Base-by-base conservation (phyloP, 768 basidiomycete species). In the Pisolithus orientalis region DNA sequence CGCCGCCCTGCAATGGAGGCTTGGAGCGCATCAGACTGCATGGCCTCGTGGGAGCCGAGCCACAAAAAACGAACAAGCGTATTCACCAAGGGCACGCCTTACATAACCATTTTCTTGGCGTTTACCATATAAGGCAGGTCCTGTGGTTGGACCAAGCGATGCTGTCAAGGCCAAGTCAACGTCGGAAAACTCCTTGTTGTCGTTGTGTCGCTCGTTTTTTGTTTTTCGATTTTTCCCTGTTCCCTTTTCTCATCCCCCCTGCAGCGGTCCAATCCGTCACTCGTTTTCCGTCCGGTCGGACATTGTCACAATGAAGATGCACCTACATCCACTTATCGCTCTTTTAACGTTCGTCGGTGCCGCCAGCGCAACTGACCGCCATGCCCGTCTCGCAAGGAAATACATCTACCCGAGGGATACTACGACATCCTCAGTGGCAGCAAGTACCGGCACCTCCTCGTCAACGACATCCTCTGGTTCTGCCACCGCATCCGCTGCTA, bases 321-420 rank as follows among this genome's bases (percentile, higher is more conserved):
- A 72, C 63, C 59, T 78, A 55, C 66, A 67, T 56, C 57, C 70
- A 56, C 57, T 79, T 42, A 61, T 72, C 65, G 61, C 75, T 67
- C 66, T 83, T 67, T 76, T 79, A 39, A 63, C 71, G 34, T 56
- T 77, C 51, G 57, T 78, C 57, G 58, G 64, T 44, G 59, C 62
- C 29, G 70, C 64, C 52, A 64, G 71, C 57, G 79, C 75, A 37
- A 63, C 66, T 50, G 65, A 66, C 37, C 70, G 63, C 53, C 77
- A 78, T 57, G 62, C 38, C n/a, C 61, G 59, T 53, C 55, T 74
- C 14, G 66, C 63, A 43, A 72, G 74, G 65, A 79, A 57, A 69
- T 51, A 48, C 13, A 21, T 14, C 14, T 56, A 58, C 16, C 50
- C 58, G 10, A 39, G 48, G 34, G 42, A 25, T 14, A 50, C 55